Percentiles rank a stretch among this genome's conserved stretches.
These are phyloP conservation scores for Fraxinus cuspidata DNA, from an alignment of 257 asterid genomes.

Conservation along the genomic window DNA sequence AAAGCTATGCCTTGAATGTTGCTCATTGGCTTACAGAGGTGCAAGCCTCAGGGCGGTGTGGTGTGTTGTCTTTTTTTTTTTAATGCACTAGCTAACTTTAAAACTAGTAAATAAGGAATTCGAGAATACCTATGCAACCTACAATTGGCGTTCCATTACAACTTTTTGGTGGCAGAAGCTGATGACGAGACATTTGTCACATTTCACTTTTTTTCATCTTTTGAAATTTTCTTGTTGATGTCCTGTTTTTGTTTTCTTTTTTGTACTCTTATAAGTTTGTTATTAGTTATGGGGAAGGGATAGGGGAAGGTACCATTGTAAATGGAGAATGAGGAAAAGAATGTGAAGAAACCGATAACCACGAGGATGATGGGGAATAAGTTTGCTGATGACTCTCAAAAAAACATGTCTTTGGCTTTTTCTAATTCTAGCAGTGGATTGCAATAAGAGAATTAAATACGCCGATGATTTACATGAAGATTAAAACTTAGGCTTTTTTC, in stretches of 20 bases:
- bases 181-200: not conserved
- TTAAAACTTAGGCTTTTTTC: not conserved
- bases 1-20: not conserved
- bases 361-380: not conserved
- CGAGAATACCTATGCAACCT: not conserved
- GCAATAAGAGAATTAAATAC: not conserved
- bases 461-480: not conserved
- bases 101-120: not conserved
- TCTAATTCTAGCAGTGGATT: not conserved
- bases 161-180: not conserved
- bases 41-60: not conserved
- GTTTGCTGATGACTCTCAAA: not conserved
- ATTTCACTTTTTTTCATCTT: not conserved
- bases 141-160: not conserved
- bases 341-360: not conserved
- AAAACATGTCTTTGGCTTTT: not conserved
- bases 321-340: not conserved
- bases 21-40: not conserved
- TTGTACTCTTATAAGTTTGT: too few species aligned
- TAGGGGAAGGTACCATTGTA: not conserved
- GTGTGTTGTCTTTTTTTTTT: not conserved
- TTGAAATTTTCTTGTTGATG: not conserved
- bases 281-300: not conserved
- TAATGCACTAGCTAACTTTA: not conserved
- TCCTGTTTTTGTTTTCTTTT: not conserved